Evolutionary conservation across 345 rosid species (phyloP).

Genomic region (Zanthoxylum bungeanum): DNA sequence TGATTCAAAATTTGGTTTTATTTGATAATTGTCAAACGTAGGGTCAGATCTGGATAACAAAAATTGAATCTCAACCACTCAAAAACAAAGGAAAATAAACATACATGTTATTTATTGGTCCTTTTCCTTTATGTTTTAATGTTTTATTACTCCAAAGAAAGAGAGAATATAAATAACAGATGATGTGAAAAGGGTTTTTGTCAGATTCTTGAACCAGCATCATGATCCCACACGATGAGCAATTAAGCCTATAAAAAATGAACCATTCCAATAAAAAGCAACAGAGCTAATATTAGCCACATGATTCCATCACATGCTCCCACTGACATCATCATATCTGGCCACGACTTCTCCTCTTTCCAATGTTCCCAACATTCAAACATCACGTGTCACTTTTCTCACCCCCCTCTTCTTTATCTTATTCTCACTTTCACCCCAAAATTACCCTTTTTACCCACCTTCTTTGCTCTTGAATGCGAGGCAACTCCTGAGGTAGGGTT

Average conservation of each 20-base stretch:
- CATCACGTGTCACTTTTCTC: conserved; percentile 44
- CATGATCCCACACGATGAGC: background rate
- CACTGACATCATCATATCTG: conserved; percentile 73
- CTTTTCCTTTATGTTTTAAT: background rate
- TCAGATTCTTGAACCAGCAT: background rate
- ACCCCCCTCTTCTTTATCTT: background rate
- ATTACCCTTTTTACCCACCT: background rate
- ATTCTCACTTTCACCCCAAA: conserved; percentile 3
- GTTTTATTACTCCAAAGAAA: background rate
- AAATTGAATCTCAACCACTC: conserved; percentile 2
- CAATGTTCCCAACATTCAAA: conserved; percentile 72
- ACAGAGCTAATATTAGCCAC: conserved; percentile 9
- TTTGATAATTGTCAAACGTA: conserved; percentile 4
- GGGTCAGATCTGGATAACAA: background rate
- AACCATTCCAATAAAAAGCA: background rate
- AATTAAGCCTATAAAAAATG: background rate
- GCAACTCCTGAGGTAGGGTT: no score
- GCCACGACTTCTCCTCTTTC: conserved; percentile 65
- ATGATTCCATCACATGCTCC: conserved; percentile 50
- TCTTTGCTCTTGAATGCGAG: no score
- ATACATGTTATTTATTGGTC: background rate
- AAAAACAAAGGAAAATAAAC: background rate
- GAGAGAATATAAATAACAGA: conserved; percentile 2
- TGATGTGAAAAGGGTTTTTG: background rate
- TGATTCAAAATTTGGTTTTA: background rate